phyloP scores from a whole-genome alignment of 129 eudicot species.

The Dittrichia graveolens region DNA sequence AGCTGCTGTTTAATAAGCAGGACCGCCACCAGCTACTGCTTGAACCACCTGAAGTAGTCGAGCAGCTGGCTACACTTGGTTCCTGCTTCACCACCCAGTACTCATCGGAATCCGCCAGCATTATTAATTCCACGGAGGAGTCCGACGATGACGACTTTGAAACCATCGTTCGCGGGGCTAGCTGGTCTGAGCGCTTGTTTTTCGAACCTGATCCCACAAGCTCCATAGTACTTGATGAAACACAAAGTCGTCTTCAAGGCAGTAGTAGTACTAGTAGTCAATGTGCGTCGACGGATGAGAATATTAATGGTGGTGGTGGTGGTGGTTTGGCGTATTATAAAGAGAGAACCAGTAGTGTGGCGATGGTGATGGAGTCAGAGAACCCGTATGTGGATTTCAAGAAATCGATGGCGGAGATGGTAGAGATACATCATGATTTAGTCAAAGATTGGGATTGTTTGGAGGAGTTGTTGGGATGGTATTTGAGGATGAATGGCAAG shows the following conservation, averaged over 20 bases:
- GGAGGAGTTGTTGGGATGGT: constrained; percentile 82
- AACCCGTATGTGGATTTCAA: constrained; percentile 80
- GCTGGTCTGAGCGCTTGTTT: constrained; percentile 54
- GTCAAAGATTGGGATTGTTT: constrained; percentile 74
- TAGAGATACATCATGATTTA: constrained; percentile 54
- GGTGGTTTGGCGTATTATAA: constrained; percentile 42
- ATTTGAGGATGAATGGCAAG: constrained; percentile 76
- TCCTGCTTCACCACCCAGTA: constrained; percentile 48
- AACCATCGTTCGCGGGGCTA: constrained; percentile 52
- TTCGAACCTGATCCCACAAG: constrained; percentile 66
- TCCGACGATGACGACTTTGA: constrained; percentile 47
- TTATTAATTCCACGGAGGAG: constrained; percentile 37
- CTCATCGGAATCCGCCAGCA: constrained; percentile 52
- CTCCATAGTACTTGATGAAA: constrained; percentile 33
- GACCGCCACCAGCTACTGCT: background rate
- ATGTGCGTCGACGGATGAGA: background rate
- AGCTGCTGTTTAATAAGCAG: constrained; percentile 33
- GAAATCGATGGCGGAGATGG: constrained; percentile 92
- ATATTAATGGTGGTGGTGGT: background rate
- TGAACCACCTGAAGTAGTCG: constrained; percentile 10
- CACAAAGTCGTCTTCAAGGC: background rate
- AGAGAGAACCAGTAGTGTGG: constrained; percentile 48
- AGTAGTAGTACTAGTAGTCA: constrained; percentile 23
- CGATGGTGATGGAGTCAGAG: constrained; percentile 63
- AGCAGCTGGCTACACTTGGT: constrained; percentile 41